These are phyloP conservation scores for Aspergillus brunneoviolaceus DNA, from an alignment of 2,329 filamentous ascomycete genomes.

Conservation along the genomic window DNA sequence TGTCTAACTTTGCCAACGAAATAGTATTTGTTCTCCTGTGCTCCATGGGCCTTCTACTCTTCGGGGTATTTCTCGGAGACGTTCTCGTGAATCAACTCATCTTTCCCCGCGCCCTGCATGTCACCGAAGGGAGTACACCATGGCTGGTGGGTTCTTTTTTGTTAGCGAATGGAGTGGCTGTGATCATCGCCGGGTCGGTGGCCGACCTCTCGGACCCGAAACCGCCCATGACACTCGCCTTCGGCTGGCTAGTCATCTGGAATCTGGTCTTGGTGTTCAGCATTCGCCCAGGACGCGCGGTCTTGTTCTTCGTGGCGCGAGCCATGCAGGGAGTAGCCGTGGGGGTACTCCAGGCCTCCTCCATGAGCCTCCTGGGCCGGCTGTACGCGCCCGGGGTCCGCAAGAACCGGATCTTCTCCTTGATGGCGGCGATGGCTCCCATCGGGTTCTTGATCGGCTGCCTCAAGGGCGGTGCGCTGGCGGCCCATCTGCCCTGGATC, in stretches of 20 bases:
- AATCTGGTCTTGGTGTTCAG: background rate
- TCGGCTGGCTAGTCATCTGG: slow-evolving; percentile 2
- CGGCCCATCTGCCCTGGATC: slow-evolving; percentile 38
- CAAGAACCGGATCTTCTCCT: slow-evolving; percentile 26
- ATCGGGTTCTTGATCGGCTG: slow-evolving; percentile 43
- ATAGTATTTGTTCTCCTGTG: background rate
- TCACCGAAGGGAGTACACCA: slow-evolving; percentile 36
- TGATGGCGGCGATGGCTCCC: slow-evolving; percentile 49
- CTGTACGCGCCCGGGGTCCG: slow-evolving; percentile 42
- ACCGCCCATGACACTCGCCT: slow-evolving; percentile 14
- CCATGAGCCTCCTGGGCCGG: slow-evolving; percentile 45
- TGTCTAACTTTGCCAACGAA: too few relatives aligned
- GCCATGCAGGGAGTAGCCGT: slow-evolving; percentile 47
- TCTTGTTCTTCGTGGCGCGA: slow-evolving; percentile 28
- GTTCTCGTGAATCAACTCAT: background rate
- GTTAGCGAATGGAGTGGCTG: slow-evolving; percentile 38
- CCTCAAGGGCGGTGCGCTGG: slow-evolving; percentile 42
- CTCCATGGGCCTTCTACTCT: slow-evolving; percentile 1
- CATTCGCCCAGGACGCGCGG: background rate
- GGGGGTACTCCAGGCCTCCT: slow-evolving; percentile 48
- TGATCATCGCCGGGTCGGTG: slow-evolving; percentile 31
- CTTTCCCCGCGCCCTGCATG: slow-evolving; percentile 10
- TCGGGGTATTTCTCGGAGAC: background rate
- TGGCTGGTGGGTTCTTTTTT: slow-evolving; percentile 42
- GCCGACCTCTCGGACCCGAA: slow-evolving; percentile 41